phyloP scores from a whole-genome alignment of 352 stramenopile species.

The Globisporangium carolinianum region DNA sequence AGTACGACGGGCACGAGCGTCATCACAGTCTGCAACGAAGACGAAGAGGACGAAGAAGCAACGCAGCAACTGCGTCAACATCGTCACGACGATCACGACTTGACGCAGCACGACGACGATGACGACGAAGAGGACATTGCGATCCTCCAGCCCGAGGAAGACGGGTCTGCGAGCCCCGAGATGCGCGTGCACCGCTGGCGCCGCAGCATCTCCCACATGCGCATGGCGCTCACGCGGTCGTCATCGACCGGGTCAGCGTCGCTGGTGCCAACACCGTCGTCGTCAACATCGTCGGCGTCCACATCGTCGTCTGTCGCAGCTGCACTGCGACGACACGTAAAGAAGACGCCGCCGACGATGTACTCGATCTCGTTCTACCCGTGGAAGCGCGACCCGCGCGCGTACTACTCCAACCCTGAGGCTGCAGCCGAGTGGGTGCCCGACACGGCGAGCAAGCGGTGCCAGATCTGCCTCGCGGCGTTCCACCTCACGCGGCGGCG shows the following conservation, averaged over 20 bases:
- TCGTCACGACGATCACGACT: background rate
- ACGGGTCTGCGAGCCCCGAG: background rate
- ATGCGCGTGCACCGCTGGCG: conserved; percentile 5
- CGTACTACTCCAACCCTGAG: conserved; percentile 64
- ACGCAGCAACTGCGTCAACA: background rate
- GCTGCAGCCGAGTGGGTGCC: conserved; percentile 67
- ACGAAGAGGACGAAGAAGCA: conserved; percentile 2
- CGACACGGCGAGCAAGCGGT: conserved; percentile 53
- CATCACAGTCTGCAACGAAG: conserved; percentile 7
- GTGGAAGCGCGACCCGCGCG: conserved; percentile 62
- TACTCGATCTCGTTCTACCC: conserved; percentile 75
- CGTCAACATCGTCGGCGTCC: background rate
- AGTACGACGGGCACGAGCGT: conserved; percentile 10
- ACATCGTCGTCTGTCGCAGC: background rate
- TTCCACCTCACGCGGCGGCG: conserved; percentile 61
- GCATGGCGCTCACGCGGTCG: conserved; percentile 11
- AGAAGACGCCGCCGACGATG: conserved; percentile 31
- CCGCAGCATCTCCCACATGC: conserved; percentile 7
- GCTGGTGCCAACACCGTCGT: background rate
- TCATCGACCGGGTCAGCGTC: conserved; percentile 2
- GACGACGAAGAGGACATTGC: conserved; percentile 15
- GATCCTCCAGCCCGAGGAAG: conserved; percentile 13
- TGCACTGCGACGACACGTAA: background rate
- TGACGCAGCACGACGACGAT: background rate
- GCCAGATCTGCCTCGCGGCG: conserved; percentile 45